A percentile compares a stretch with the other conserved stretches of the same genome.
Evolutionary conservation across 305 asterid species (phyloP).

Genomic region (Nicotiana rustica): DNA sequence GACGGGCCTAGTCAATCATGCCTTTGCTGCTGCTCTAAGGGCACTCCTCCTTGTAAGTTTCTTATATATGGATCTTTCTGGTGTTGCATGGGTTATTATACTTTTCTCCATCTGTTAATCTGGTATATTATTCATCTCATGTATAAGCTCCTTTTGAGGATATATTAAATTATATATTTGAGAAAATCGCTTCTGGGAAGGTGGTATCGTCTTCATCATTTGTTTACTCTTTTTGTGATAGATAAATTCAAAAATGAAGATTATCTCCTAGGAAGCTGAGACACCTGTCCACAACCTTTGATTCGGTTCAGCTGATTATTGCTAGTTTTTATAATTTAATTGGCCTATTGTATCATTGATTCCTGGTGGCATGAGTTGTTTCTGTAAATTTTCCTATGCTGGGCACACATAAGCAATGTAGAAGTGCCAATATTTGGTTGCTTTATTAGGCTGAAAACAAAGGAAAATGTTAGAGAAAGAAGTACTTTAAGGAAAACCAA

Average conservation of each 20-base stretch:
- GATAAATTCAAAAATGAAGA: background rate
- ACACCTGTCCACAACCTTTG: background rate
- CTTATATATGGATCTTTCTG: constrained; percentile 29
- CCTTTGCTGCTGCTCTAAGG: constrained; percentile 95
- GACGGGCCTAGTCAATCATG: constrained; percentile 94
- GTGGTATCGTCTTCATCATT: background rate
- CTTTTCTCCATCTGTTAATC: constrained; percentile 13
- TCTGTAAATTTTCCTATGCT: background rate
- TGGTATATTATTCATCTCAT: background rate
- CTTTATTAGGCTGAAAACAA: background rate
- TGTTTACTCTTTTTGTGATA: constrained; percentile 9
- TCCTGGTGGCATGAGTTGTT: constrained; percentile 24
- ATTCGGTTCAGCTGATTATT: background rate
- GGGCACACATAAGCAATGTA: background rate
- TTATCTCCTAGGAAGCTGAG: constrained; percentile 22
- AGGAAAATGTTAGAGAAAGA: background rate
- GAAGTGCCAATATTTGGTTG: background rate
- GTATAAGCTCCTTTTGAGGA: constrained; percentile 26
- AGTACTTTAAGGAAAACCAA: constrained; percentile 23
- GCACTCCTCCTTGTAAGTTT: constrained; percentile 86
- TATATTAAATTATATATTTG: background rate
- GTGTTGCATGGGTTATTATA: constrained; percentile 34
- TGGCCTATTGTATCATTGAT: background rate
- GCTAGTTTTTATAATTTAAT: background rate
- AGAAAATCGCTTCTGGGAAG: background rate